Evolutionary conservation across 2,329 filamentous ascomycete species (phyloP).

Genomic region (Ophiostoma quercus): DNA sequence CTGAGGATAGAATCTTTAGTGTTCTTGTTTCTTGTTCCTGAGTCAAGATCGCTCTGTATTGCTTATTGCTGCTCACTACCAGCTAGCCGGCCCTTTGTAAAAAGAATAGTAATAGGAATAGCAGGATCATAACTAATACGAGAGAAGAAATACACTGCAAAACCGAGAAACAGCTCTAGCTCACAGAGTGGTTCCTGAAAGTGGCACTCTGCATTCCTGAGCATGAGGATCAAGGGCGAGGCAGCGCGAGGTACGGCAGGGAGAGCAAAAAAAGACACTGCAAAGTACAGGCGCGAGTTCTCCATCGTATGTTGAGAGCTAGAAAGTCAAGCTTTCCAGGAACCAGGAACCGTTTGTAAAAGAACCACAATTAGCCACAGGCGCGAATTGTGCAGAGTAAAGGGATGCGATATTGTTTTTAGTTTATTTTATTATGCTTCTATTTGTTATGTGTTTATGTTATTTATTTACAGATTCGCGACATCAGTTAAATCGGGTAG

Average conservation of each 20-base stretch:
- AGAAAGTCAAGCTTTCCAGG: neutral
- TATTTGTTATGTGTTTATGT: too few species aligned
- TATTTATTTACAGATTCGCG: too few species aligned
- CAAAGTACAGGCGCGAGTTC: neutral
- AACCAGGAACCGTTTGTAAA: slow-evolving; percentile 8
- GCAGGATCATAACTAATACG: neutral
- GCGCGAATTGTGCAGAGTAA: neutral
- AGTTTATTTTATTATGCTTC: neutral
- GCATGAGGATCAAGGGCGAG: slow-evolving; percentile 8
- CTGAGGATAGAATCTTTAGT: neutral
- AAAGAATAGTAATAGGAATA: neutral
- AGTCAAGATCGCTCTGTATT: neutral
- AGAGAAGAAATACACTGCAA: neutral
- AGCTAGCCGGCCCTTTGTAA: neutral
- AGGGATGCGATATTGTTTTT: neutral
- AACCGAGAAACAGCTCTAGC: slow-evolving; percentile 2
- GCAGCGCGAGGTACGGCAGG: slow-evolving; percentile 7
- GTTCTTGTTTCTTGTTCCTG: slow-evolving; percentile 7
- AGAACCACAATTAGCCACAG: neutral
- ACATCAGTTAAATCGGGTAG: neutral
- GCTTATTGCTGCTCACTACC: neutral
- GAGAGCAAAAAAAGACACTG: neutral
- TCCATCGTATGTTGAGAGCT: neutral
- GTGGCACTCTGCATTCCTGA: slow-evolving; percentile 14
- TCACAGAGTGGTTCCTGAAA: slow-evolving; percentile 6